These are phyloP conservation scores for Annulohypoxylon maeteangense DNA, from an alignment of 495 filamentous ascomycete species.

Conservation along the genomic window DNA sequence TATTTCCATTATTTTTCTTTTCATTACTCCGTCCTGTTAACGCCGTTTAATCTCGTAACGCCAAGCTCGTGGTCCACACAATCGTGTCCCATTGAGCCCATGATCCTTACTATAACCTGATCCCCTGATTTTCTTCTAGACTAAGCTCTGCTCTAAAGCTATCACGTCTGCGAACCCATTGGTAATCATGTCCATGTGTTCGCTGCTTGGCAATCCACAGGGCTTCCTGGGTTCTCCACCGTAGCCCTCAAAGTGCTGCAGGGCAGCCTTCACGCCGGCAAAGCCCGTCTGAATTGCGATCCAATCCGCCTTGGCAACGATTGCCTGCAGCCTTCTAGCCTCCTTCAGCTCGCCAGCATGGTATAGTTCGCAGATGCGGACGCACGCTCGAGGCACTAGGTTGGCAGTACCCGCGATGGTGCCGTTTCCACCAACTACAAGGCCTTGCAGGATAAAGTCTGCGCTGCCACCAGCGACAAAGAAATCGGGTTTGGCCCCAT, in stretches of 20 bases:
- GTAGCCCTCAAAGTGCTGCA: constrained; percentile 80
- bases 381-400: constrained; percentile 77
- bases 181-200: constrained; percentile 66
- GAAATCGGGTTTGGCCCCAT: constrained; percentile 67
- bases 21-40: constrained; percentile 38
- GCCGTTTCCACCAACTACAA: constrained; percentile 77
- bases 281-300: constrained; percentile 82
- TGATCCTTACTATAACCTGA: constrained; percentile 22
- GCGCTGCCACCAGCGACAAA: constrained; percentile 85
- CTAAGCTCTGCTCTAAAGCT: constrained; percentile 45
- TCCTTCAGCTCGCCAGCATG: constrained; percentile 73
- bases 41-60: constrained; percentile 42
- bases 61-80: constrained; percentile 34
- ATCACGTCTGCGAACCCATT: constrained; percentile 71
- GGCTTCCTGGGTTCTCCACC: constrained; percentile 76
- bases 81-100: constrained; percentile 24
- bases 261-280: constrained; percentile 82
- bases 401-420: constrained; percentile 87
- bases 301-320: constrained; percentile 81
- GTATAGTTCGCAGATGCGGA: constrained; percentile 78
- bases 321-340: constrained; percentile 74
- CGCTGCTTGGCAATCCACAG: constrained; percentile 65
- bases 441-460: constrained; percentile 84
- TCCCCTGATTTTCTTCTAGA: constrained; percentile 29
- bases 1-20: constrained; percentile 15